Percentiles rank a stretch among this genome's conserved stretches.
phyloP scores from a whole-genome alignment of 164 flowering plant genomes.

The Tetrastigma voinierianum region DNA sequence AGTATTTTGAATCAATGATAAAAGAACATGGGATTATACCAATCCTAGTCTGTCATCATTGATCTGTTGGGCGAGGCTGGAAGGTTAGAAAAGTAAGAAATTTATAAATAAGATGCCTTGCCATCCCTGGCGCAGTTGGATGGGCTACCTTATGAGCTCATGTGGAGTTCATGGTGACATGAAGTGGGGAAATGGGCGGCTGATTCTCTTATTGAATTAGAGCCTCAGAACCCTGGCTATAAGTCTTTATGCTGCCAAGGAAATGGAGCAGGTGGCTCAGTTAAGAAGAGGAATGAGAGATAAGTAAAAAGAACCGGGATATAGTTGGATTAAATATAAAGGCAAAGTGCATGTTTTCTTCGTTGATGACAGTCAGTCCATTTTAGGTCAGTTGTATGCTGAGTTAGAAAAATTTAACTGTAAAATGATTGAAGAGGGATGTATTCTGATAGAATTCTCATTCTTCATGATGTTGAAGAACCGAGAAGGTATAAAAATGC shows the following conservation, averaged over 20 bases:
- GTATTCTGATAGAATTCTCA: conserved; percentile 48
- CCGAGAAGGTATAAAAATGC: conserved; percentile 57
- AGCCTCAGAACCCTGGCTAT: conserved; percentile 80
- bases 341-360: conserved; percentile 66
- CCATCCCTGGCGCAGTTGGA: conserved; percentile 67
- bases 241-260: conserved; percentile 76
- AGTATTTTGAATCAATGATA: conserved; percentile 63
- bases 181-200: conserved; percentile 91
- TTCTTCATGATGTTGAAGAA: conserved; percentile 59
- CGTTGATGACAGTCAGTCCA: conserved; percentile 72
- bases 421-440: conserved; percentile 56
- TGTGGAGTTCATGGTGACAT: conserved; percentile 70
- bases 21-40: conserved; percentile 57
- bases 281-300: conserved; percentile 71
- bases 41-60: conserved; percentile 75
- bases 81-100: conserved; percentile 62
- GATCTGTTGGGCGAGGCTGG: conserved; percentile 87
- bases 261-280: conserved; percentile 73
- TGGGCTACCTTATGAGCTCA: conserved; percentile 82
- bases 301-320: conserved; percentile 79
- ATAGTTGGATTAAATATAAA: conserved; percentile 87
- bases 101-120: conserved; percentile 67
- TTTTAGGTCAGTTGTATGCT: conserved; percentile 56
- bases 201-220: conserved; percentile 57
- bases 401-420: conserved; percentile 44